These are phyloP conservation scores for Aspergillus fumigatus DNA, from an alignment of 2,329 filamentous ascomycete genomes.

Conservation along the genomic window DNA sequence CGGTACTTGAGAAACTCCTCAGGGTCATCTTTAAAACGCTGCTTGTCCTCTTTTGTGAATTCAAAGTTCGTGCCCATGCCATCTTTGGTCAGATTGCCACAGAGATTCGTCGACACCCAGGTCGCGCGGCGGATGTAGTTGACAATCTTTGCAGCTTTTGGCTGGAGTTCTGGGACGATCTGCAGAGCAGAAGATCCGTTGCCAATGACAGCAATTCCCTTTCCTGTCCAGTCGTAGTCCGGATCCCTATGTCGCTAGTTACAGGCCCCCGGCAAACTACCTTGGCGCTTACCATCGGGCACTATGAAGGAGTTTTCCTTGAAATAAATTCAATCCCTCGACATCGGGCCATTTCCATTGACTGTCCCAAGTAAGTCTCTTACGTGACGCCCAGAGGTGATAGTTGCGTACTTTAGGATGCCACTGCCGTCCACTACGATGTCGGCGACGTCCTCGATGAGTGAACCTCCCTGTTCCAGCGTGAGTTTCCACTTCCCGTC, in stretches of 20 bases:
- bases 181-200: conserved; percentile 21
- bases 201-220: conserved; percentile 30
- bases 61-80: conserved; percentile 18
- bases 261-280: too few species aligned
- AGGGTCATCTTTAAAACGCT: conserved; percentile 14
- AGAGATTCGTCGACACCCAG: conserved; percentile 22
- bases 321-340: conserved; percentile 23
- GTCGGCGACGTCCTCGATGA: conserved; percentile 8
- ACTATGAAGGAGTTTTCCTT: conserved; percentile 34
- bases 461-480: conserved; percentile 8
- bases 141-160: conserved; percentile 15
- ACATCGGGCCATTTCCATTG: conserved; percentile 21
- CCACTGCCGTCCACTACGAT: conserved; percentile 26
- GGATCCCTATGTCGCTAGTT: conserved; percentile 21
- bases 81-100: conserved; percentile 18
- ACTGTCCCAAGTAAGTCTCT: conserved; percentile 3
- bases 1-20: conserved; percentile 15
- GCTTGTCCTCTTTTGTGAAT: conserved; percentile 21
- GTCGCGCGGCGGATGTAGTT: conserved; percentile 28
- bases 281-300: conserved; percentile 25
- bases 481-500: conserved; percentile 13
- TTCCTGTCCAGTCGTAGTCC: conserved; percentile 16
- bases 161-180: conserved; percentile 5
- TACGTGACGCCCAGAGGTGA: not conserved
- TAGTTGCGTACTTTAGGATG: conserved; percentile 16